These are phyloP conservation scores for Trametes polyzona DNA, from an alignment of 1,284 basidiomycete genomes.

Conservation along the genomic window DNA sequence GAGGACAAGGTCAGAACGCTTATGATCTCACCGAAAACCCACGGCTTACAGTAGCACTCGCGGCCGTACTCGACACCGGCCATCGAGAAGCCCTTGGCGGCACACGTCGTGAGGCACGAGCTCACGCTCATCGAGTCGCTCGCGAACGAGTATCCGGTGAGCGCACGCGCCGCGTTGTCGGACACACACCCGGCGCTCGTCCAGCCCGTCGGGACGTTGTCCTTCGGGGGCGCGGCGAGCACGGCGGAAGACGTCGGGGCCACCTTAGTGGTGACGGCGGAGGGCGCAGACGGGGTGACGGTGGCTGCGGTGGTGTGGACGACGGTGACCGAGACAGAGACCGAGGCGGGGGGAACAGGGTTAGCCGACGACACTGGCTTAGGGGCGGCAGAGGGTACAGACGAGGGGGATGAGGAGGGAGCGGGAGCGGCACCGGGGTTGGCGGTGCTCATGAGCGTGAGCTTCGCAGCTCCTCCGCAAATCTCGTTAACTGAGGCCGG, in stretches of 20 bases:
- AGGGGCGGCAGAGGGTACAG: conserved; percentile 15
- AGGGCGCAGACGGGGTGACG: conserved; percentile 1
- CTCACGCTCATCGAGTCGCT: conserved; percentile 20
- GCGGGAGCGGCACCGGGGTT: conserved; percentile 20
- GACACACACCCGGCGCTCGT: conserved; percentile 19
- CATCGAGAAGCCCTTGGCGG: conserved; percentile 25
- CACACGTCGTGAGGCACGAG: conserved; percentile 23
- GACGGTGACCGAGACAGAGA: conserved; percentile 6
- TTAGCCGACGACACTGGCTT: conserved; percentile 11
- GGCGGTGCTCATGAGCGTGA: conserved; percentile 29
- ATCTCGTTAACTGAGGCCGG: conserved; percentile 21
- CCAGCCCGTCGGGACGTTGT: conserved; percentile 15
- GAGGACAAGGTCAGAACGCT: too few species aligned
- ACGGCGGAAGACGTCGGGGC: conserved; percentile 3
- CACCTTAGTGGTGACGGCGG: conserved; percentile 8
- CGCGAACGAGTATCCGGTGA: conserved; percentile 21
- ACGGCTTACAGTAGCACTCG: conserved; percentile 34
- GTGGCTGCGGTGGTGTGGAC: conserved; percentile 9
- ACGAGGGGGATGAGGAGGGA: conserved; percentile 9
- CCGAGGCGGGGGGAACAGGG: conserved; percentile 3
- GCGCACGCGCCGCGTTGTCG: conserved; percentile 23
- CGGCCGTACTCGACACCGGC: conserved; percentile 32
- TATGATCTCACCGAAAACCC: neutral
- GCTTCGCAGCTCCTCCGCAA: conserved; percentile 33
- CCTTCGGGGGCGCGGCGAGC: conserved; percentile 7